Base-by-base conservation (phyloP, 1,284 basidiomycete genomes). In the Pseudozyma thailandica region DNA sequence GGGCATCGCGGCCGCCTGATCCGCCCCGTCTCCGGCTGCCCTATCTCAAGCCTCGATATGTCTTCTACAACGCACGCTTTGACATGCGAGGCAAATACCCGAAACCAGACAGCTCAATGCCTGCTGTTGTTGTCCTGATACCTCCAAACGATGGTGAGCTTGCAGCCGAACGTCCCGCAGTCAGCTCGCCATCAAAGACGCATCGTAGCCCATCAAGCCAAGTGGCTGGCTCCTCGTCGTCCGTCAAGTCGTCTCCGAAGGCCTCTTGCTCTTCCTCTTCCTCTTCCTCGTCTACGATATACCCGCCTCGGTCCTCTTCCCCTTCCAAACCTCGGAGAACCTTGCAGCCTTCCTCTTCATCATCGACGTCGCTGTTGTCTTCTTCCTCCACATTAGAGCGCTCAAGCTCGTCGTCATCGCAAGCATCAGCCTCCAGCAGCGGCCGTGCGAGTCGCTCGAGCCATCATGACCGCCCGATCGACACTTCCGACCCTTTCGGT, bases 401-500 rank as follows among this genome's bases (percentile, higher is more conserved):
- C 4, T 54, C 55, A 1, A 42, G 49, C 1, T 43, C 54, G 8
- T 44, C 51, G 12, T 53, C 46, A 16, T 49, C 56, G 4, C 37
- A 28, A 1, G 48, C 49, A 13, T 56, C 47, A 6, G 15, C 18
- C 41, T 45, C 54, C 15, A 42, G 15, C 25, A 48, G 39, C 31
- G 42, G 48, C 18, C 35, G 33, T 31, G 47, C 28, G 18, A 33
- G 50, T 21, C 58, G 58, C 35, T 30, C 30, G 2, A 13, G 37
- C 13, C 49, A 48, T 9, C 46, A 50, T 26, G 30, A 56, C 38
- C 49, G 12, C 4, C 49, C 54, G 1, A 37, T 68, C 37, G 58
- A 61, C 35, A 12, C 42, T 4, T 2, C 41, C 28, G 27, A 68
- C 18, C 64, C 64, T 15, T 68, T 68, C n/a, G 64, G 58, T 25